A percentile compares a stretch with the other conserved stretches of the same genome.
Evolutionary conservation across 306 rosid species (phyloP).

Genomic region (Phaseolus lunatus): DNA sequence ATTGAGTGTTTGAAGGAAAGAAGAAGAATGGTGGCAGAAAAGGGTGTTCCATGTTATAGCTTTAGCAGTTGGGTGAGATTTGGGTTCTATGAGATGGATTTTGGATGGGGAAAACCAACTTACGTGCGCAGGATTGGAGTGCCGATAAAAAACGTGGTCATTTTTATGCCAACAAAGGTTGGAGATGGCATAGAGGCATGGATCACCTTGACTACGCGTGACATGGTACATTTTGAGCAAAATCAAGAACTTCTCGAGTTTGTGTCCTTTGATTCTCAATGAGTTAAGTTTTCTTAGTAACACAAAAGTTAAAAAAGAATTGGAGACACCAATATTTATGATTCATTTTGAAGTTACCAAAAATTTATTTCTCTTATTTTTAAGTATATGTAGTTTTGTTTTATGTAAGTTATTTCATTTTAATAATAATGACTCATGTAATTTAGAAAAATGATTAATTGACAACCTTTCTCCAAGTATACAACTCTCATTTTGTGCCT

Average conservation of each 20-base stretch:
- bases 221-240: slow-evolving; percentile 47
- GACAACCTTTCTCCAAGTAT: too few species aligned
- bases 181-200: slow-evolving; percentile 59
- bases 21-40: not conserved
- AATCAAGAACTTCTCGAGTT: slow-evolving; percentile 29
- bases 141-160: not conserved
- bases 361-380: too few species aligned
- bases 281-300: too few species aligned
- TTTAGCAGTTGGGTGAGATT: slow-evolving; percentile 44
- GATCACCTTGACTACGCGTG: slow-evolving; percentile 50
- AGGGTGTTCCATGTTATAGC: not conserved
- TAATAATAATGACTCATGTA: too few species aligned
- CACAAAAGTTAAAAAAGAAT: too few species aligned
- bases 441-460: too few species aligned
- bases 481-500: too few species aligned
- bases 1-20: not conserved
- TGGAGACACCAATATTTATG: too few species aligned
- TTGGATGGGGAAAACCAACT: slow-evolving; percentile 58
- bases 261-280: not conserved
- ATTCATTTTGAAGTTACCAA: too few species aligned
- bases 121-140: slow-evolving; percentile 46
- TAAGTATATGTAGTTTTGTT: too few species aligned
- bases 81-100: slow-evolving; percentile 48
- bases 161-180: slow-evolving; percentile 18
- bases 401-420: too few species aligned